A percentile compares a stretch with the other conserved stretches of the same genome.
Evolutionary conservation across 2,329 filamentous ascomycete species (phyloP).

Genomic region (Seiridium unicorne): DNA sequence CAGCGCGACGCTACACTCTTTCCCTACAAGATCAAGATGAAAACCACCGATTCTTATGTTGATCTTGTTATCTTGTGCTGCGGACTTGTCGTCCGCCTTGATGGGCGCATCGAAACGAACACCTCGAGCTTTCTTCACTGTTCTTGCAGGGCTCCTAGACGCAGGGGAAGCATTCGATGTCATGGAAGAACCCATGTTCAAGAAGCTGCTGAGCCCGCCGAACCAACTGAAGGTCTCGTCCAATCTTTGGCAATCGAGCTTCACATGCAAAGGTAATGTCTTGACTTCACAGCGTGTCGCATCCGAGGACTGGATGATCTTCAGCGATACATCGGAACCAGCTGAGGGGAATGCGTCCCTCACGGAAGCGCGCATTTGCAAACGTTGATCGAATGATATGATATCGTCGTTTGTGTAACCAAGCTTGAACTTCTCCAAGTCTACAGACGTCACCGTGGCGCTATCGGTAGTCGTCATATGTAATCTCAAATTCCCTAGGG

Average conservation of each 20-base stretch:
- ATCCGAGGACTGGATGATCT: constrained; percentile 43
- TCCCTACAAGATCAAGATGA: constrained; percentile 73
- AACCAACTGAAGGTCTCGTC: constrained; percentile 89
- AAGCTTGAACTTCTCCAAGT: constrained; percentile 58
- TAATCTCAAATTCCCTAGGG: constrained; percentile 42
- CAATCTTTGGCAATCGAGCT: constrained; percentile 74
- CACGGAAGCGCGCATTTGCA: constrained; percentile 58
- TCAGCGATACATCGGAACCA: constrained; percentile 58
- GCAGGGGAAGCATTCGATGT: constrained; percentile 64
- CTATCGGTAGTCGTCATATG: constrained; percentile 24
- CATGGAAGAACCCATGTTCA: constrained; percentile 85
- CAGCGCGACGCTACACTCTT: constrained; percentile 70
- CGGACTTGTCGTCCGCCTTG: constrained; percentile 45
- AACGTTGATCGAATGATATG: constrained; percentile 58
- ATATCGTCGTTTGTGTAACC: constrained; percentile 64
- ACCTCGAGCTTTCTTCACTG: constrained; percentile 46
- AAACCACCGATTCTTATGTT: constrained; percentile 77
- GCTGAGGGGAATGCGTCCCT: constrained; percentile 56
- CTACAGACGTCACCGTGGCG: constrained; percentile 36
- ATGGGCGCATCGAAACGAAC: constrained; percentile 58
- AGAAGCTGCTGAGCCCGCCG: constrained; percentile 85
- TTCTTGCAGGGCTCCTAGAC: constrained; percentile 32
- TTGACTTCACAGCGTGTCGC: constrained; percentile 60
- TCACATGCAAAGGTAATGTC: constrained; percentile 74
- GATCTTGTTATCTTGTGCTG: constrained; percentile 60